phyloP scores from a whole-genome alignment of 768 basidiomycete genomes.

The Pulveroboletus sp. region DNA sequence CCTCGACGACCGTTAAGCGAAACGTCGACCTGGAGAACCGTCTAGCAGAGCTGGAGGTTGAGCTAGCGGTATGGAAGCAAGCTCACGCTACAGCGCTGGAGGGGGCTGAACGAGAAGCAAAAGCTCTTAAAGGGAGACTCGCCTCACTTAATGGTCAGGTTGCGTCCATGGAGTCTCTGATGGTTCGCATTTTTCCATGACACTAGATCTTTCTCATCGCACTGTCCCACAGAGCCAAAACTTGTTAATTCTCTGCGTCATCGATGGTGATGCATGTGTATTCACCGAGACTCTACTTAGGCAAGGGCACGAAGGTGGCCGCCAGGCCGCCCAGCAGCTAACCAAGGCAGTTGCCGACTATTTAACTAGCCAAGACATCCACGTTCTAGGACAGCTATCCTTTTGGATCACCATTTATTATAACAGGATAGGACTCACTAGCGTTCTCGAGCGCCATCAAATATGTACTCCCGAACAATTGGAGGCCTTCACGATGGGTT shows the following conservation, averaged over 20 bases:
- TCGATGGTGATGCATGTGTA: constrained; percentile 68
- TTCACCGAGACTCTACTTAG: constrained; percentile 55
- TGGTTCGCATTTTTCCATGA: constrained; percentile 22
- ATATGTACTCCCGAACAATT: constrained; percentile 63
- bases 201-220: background rate
- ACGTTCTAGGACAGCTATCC: constrained; percentile 58
- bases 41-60: constrained; percentile 63
- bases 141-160: constrained; percentile 62
- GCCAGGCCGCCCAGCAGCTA: constrained; percentile 54
- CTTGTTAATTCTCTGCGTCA: constrained; percentile 67
- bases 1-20: constrained; percentile 56
- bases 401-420: constrained; percentile 75
- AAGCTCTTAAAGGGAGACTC: constrained; percentile 65
- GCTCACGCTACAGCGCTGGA: constrained; percentile 62
- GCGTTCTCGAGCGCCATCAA: constrained; percentile 45
- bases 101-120: constrained; percentile 56
- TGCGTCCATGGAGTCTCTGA: constrained; percentile 51
- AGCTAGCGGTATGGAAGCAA: constrained; percentile 66
- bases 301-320: constrained; percentile 64
- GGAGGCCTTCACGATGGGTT: constrained; percentile 65
- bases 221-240: constrained; percentile 46
- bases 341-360: constrained; percentile 68
- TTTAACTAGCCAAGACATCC: constrained; percentile 56
- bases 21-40: constrained; percentile 61
- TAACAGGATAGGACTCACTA: constrained; percentile 54